Conservation (phyloP, 2,329 filamentous ascomycete genomes). For the Exophiala alcalophila region DNA sequence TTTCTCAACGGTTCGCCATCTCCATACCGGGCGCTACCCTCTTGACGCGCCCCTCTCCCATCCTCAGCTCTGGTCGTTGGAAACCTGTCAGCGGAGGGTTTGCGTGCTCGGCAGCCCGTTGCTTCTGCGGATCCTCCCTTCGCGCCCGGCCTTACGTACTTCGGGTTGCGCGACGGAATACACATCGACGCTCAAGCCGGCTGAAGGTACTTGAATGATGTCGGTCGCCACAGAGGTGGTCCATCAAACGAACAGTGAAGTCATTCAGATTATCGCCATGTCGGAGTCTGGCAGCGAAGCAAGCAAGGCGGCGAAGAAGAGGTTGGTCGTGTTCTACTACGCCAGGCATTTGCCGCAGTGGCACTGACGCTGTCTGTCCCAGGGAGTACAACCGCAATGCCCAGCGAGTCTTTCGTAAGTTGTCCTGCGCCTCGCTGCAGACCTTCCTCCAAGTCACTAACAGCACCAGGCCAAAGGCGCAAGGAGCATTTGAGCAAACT, state of each 20-base stretch:
- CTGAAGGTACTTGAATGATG: conserved; percentile 31
- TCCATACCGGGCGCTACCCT: conserved; percentile 9
- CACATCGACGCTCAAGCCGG: conserved; percentile 13
- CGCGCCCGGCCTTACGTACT: conserved; percentile 22
- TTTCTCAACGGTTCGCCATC: conserved; percentile 12
- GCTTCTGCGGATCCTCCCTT: conserved; percentile 23
- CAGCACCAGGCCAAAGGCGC: conserved; percentile 40
- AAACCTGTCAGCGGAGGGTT: conserved; percentile 12
- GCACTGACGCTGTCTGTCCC: conserved; percentile 16
- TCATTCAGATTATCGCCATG: conserved; percentile 28
- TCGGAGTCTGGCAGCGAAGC: conserved; percentile 33
- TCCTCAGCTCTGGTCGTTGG: conserved; percentile 19
- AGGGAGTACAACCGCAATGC: conserved; percentile 43
- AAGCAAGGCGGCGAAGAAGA: conserved; percentile 34
- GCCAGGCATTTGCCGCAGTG: not conserved
- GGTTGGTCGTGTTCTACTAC: too few relatives aligned
- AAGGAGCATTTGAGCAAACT: conserved; percentile 47
- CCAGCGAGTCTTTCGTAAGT: conserved; percentile 46
- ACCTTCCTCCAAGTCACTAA: conserved; percentile 14
- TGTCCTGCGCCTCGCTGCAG: conserved; percentile 5
- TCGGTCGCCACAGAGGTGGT: conserved; percentile 28
- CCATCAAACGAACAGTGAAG: conserved; percentile 21
- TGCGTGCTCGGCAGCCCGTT: conserved; percentile 10
- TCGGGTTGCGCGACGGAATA: conserved; percentile 8
- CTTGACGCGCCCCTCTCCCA: not conserved